Conservation (phyloP, 495 filamentous ascomycete species). For the Oleoguttula mirabilis region DNA sequence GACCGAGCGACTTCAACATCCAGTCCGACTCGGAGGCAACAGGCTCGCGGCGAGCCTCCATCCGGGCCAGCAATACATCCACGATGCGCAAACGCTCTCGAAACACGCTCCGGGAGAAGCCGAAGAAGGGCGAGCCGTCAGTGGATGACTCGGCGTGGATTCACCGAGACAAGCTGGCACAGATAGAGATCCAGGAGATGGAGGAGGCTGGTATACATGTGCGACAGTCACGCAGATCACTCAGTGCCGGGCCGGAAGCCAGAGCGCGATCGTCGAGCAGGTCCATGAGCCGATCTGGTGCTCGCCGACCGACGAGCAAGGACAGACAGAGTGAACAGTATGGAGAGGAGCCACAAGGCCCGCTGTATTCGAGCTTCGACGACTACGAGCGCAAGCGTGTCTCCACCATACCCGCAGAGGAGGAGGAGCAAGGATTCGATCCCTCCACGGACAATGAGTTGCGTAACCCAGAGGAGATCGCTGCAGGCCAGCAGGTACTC, state of each 20-base stretch:
- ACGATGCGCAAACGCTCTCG: slow-evolving; percentile 15
- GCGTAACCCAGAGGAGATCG: slow-evolving; percentile 68
- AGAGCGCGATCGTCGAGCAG: slow-evolving; percentile 34
- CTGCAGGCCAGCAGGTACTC: slow-evolving; percentile 40
- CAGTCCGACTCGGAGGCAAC: slow-evolving; percentile 15
- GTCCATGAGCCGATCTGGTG: slow-evolving; percentile 34
- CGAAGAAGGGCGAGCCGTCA: neutral
- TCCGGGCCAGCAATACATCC: slow-evolving; percentile 6
- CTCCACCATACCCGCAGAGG: slow-evolving; percentile 36
- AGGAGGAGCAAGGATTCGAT: slow-evolving; percentile 28
- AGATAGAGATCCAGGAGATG: slow-evolving; percentile 86
- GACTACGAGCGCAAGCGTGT: slow-evolving; percentile 19
- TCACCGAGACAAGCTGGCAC: slow-evolving; percentile 85
- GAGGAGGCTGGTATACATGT: slow-evolving; percentile 79
- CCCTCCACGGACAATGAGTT: slow-evolving; percentile 50
- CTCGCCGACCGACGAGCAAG: slow-evolving; percentile 40
- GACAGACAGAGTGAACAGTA: slow-evolving; percentile 6
- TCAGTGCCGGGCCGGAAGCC: slow-evolving; percentile 16
- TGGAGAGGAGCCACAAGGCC: slow-evolving; percentile 4
- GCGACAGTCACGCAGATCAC: slow-evolving; percentile 40
- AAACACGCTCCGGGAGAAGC: slow-evolving; percentile 9
- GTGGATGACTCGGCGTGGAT: slow-evolving; percentile 72
- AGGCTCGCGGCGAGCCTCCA: slow-evolving; percentile 4
- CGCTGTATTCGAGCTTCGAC: slow-evolving; percentile 5
- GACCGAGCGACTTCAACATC: slow-evolving; percentile 16